Conservation (phyloP, 1,139 yeast genomes). For the Zygoascus hellenicus region DNA sequence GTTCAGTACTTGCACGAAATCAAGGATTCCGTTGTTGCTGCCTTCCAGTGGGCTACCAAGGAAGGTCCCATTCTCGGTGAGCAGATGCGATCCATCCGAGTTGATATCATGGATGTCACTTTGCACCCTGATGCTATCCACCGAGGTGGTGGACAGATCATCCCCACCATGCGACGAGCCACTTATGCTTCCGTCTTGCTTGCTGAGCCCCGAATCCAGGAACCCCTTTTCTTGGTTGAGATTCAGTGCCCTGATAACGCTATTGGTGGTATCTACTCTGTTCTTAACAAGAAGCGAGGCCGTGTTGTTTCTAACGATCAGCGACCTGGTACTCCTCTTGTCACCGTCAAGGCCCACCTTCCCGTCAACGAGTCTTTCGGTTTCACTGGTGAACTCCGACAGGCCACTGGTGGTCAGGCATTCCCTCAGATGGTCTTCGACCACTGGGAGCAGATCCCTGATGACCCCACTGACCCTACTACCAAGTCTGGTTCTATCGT, state of each 20-base stretch:
- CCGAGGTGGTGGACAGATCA: slow-evolving; percentile 99
- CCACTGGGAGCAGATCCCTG: slow-evolving; percentile 89
- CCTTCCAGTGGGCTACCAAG: slow-evolving; percentile 99
- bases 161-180: slow-evolving; percentile 99
- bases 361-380: slow-evolving; percentile 99
- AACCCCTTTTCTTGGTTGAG: slow-evolving; percentile 98
- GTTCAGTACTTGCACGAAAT: slow-evolving; percentile 98
- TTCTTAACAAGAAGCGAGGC: slow-evolving; percentile 99
- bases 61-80: slow-evolving; percentile 99
- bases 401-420: slow-evolving; percentile 99
- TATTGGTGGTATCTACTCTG: slow-evolving; percentile 99
- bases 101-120: slow-evolving; percentile 98
- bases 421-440: slow-evolving; percentile 99
- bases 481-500: slow-evolving; percentile 96
- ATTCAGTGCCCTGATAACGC: slow-evolving; percentile 99
- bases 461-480: slow-evolving; percentile 89
- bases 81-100: slow-evolving; percentile 90
- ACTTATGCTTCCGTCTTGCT: slow-evolving; percentile 97
- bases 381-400: slow-evolving; percentile 99
- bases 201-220: slow-evolving; percentile 99
- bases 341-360: slow-evolving; percentile 98
- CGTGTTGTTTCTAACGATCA: slow-evolving; percentile 98
- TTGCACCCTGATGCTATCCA: slow-evolving; percentile 99
- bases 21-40: slow-evolving; percentile 99
- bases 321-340: slow-evolving; percentile 99